Base-by-base conservation (phyloP, 768 basidiomycete species). In the Amanita rimosa region DNA sequence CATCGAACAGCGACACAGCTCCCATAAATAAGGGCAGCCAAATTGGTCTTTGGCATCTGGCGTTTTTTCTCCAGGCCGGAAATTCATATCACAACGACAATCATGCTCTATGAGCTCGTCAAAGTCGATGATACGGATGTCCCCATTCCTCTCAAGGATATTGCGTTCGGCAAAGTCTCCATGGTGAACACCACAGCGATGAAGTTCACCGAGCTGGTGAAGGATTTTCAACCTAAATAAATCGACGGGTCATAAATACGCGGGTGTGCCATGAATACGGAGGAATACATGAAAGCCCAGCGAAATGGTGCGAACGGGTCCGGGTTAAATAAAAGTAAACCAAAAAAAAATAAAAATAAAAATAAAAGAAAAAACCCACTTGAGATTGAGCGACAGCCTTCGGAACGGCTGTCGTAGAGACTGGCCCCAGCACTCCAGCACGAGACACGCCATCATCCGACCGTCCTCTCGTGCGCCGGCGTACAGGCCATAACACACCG, bases 151-250 rank as follows among this genome's bases (percentile, higher is more conserved):
- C 39, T 63, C 58, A 1, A 71, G 60, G n/a, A 71, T 60, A 41
- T 71, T 69, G 33, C 69, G 56, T 51, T 71, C 69, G 7, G 69
- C 68, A 48, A 70, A 70, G 52, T 71, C 68, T 13, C 65, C 66
- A 40, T 69, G 68, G 19, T 64, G 58, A 29, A 66, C 47, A 14
- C 69, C 68, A 13, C 56, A 52, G 11, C 54, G 53, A 44, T 71
- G 69, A 40, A 71, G 64, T 16, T 64, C 60, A 16, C 59, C 59
- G 3, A 71, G 55, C 34, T 56, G 53, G 37, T 66, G 43, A 17
- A 69, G 55, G 24, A 68, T 67, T 33, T 56, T 53, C 11, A 67
- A 53, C 50, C 67, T 69, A 39, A 22, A n/a, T n/a, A n/a, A n/a
- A n/a, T n/a, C n/a, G n/a, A n/a, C n/a, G n/a, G n/a, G n/a, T n/a